Conservation (phyloP, 345 rosid species). For the Citrus reticulata region DNA sequence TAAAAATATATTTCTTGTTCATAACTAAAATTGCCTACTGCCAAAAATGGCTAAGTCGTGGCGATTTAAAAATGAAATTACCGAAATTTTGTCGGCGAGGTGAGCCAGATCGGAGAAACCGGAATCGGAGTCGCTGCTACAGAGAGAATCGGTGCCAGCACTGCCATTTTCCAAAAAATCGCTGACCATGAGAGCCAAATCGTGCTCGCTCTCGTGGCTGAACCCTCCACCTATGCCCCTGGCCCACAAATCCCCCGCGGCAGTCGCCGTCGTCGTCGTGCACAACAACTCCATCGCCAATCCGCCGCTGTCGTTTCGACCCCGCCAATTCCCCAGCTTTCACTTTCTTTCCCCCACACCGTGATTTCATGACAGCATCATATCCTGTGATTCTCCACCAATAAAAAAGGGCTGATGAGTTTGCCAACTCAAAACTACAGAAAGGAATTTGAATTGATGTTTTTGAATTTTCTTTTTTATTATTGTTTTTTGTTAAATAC, state of each 20-base stretch:
- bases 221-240: constrained; percentile 45
- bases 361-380: not conserved
- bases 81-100: constrained; percentile 79
- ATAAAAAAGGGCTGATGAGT: not conserved
- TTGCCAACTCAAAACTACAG: no score
- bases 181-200: constrained; percentile 80
- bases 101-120: constrained; percentile 65
- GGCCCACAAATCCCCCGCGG: constrained; percentile 39
- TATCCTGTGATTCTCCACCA: not conserved
- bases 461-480: not conserved
- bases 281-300: constrained; percentile 54
- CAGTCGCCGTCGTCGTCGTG: constrained; percentile 26
- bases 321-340: constrained; percentile 7
- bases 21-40: not conserved
- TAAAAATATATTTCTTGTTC: not conserved
- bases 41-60: not conserved
- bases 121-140: constrained; percentile 87
- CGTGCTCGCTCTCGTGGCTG: constrained; percentile 85
- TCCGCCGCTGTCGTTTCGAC: constrained; percentile 8
- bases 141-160: constrained; percentile 57
- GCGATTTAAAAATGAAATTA: constrained; percentile 4
- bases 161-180: constrained; percentile 79
- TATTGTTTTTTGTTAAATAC: no score
- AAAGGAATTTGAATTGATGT: not conserved
- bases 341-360: not conserved